A percentile compares a stretch with the other conserved stretches of the same genome.
phyloP scores from a whole-genome alignment of 768 basidiomycete species.

The Rhizopogon vulgaris region DNA sequence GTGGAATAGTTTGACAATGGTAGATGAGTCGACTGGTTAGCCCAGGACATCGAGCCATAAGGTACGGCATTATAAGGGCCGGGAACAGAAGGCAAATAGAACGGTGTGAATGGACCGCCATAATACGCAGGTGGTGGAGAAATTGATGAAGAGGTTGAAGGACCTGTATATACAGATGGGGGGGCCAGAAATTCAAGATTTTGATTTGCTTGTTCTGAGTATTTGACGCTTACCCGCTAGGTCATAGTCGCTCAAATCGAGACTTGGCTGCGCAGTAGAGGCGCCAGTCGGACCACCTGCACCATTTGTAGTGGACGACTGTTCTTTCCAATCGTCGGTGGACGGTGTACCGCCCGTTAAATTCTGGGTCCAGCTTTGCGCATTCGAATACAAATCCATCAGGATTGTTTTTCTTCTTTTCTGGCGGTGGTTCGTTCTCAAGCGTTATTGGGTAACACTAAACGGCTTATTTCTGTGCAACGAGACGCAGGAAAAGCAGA shows the following conservation, averaged over 20 bases:
- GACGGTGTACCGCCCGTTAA: conserved; percentile 23
- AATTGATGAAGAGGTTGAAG: conserved; percentile 36
- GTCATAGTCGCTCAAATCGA: conserved; percentile 41
- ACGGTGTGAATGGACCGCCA: conserved; percentile 35
- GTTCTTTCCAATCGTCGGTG: conserved; percentile 37
- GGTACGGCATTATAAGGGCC: conserved; percentile 48
- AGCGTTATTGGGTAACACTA: conserved; percentile 38
- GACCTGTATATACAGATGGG: conserved; percentile 18
- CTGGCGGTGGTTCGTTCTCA: conserved; percentile 33
- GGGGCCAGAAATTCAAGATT: no score
- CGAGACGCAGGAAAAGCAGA: conserved; percentile 30
- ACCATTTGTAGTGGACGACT: conserved; percentile 16
- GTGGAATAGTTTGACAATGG: conserved; percentile 75
- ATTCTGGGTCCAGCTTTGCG: conserved; percentile 35
- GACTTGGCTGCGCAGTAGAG: conserved; percentile 23
- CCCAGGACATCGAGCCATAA: conserved; percentile 48
- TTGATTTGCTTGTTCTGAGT: no score
- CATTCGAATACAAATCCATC: conserved; percentile 43
- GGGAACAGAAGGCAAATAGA: conserved; percentile 34
- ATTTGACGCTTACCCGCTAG: conserved; percentile 34
- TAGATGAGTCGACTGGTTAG: conserved; percentile 32
- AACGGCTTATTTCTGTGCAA: conserved; percentile 41
- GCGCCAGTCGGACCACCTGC: conserved; percentile 20
- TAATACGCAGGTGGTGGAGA: conserved; percentile 37
- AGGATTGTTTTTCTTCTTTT: conserved; percentile 36